Evolutionary conservation across 345 rosid species (phyloP).

Genomic region (Rhizophora apiculata): DNA sequence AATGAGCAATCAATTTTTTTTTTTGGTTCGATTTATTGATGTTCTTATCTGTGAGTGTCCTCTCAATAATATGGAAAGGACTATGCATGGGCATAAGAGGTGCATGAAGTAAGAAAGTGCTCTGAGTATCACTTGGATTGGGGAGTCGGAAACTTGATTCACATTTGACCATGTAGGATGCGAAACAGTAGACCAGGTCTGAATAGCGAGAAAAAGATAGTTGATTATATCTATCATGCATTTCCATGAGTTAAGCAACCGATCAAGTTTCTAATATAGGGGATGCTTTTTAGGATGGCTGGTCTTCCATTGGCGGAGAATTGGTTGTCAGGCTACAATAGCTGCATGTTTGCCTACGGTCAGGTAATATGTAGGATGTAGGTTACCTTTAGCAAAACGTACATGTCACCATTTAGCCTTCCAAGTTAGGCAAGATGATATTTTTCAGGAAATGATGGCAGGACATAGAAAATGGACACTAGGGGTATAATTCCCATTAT

Average conservation of each 20-base stretch:
- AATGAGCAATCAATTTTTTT: not conserved
- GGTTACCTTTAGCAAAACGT: too few species aligned
- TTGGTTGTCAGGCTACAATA: slow-evolving; percentile 86
- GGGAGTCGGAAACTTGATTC: slow-evolving; percentile 82
- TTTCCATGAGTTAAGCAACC: slow-evolving; percentile 1
- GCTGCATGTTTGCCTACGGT: slow-evolving; percentile 96
- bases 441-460: too few species aligned
- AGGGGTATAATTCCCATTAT: too few species aligned
- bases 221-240: not conserved
- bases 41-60: not conserved
- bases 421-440: too few species aligned
- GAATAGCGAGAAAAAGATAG: slow-evolving; percentile 12
- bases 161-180: slow-evolving; percentile 87
- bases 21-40: not conserved
- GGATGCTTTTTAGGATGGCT: slow-evolving; percentile 76
- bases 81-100: too few species aligned
- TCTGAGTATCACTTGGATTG: slow-evolving; percentile 70
- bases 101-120: slow-evolving; percentile 74
- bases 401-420: too few species aligned
- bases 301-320: slow-evolving; percentile 93
- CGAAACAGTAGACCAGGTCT: slow-evolving; percentile 89
- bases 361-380: slow-evolving; percentile 44
- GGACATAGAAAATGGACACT: too few species aligned
- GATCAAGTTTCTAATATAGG: slow-evolving; percentile 34
- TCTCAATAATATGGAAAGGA: too few species aligned